Evolutionary conservation across 306 rosid species (phyloP), one percentile per base, ranked within the genome.

Genomic region (Quercus aquifolioides): DNA sequence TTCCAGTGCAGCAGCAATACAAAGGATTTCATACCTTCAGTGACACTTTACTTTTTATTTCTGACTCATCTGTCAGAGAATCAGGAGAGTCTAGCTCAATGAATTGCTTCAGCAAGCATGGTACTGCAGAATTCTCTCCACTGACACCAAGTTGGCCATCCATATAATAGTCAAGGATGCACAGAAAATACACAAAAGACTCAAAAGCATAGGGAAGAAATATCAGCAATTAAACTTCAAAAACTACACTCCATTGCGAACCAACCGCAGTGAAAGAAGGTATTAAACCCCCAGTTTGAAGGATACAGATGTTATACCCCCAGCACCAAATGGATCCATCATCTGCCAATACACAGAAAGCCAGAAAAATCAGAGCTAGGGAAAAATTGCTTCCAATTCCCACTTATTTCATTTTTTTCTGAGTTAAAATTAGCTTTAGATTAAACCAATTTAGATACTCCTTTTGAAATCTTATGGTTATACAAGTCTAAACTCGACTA

Each of bases 281-380:
- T 21, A 71, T 52, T 28, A 55, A 43, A 52, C 21, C 51, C 65
- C 71, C 26, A 76, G 38, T 51, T 67, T 35, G 57, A 89, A 92
- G 98, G 98, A 94, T 94, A 94, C 98, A 91, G 76, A 74, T 46
- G 84, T 92, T 94, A 88, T 91, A 90, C 78, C 98, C 98, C 97
- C 98, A 94, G 84, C 90, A 86, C 97, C 97, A 94, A 83, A 92
- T 85, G 23, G 97, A 90, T 84, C 98, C 98, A 57, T 94, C 92
- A 73, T 91, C 98, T 94, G 97, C 85, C 74, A 84, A 78, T 63
- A 84, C 71, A 83, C 73, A 69, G 26, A 58, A 5, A 75, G 73
- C 72, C 58, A 31, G 54, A 38, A 80, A 57, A 81, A 31, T 83
- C 88, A 80, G 70, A 80, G 9, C 8, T 4, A 26, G 25, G 68